Conservation (phyloP, 2,329 filamentous ascomycete species). For the Rhinocladiella similis region DNA sequence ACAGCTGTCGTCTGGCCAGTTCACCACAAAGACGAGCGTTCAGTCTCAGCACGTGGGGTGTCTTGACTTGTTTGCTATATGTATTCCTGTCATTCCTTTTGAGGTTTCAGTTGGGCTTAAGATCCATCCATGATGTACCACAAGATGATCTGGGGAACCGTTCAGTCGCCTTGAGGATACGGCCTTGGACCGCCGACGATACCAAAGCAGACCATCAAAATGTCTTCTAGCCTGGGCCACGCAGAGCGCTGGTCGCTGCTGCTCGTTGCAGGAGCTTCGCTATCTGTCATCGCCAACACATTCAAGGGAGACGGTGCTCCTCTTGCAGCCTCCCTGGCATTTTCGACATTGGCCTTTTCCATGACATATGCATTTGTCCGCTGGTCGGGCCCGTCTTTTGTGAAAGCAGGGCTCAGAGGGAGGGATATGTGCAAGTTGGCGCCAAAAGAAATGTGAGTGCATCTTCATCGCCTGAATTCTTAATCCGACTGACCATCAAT, state of each 20-base stretch:
- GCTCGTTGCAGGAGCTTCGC: slow-evolving; percentile 66
- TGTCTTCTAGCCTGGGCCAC: slow-evolving; percentile 47
- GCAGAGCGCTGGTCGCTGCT: slow-evolving; percentile 60
- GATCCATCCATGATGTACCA: too few species aligned
- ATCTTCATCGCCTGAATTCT: neutral
- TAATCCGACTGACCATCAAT: neutral
- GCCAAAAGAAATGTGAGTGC: slow-evolving; percentile 68
- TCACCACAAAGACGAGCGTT: too few species aligned
- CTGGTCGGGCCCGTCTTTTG: slow-evolving; percentile 90
- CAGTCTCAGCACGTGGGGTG: neutral
- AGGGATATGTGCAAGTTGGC: slow-evolving; percentile 80
- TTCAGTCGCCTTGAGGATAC: too few species aligned
- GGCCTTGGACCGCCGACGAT: neutral
- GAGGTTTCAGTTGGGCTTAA: neutral
- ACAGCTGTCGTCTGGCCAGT: slow-evolving; percentile 5
- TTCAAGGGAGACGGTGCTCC: slow-evolving; percentile 85
- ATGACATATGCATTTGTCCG: slow-evolving; percentile 81
- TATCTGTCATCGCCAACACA: slow-evolving; percentile 75
- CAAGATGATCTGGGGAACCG: too few species aligned
- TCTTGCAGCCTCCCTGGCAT: slow-evolving; percentile 80
- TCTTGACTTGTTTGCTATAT: neutral
- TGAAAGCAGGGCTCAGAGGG: slow-evolving; percentile 84
- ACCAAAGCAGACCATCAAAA: slow-evolving; percentile 22
- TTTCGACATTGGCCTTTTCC: slow-evolving; percentile 81
- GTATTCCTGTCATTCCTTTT: neutral